A percentile compares a stretch with the other conserved stretches of the same genome.
Conservation (phyloP, 108 stramenopile genomes). For the Pseudonitzschia multiseries region DNA sequence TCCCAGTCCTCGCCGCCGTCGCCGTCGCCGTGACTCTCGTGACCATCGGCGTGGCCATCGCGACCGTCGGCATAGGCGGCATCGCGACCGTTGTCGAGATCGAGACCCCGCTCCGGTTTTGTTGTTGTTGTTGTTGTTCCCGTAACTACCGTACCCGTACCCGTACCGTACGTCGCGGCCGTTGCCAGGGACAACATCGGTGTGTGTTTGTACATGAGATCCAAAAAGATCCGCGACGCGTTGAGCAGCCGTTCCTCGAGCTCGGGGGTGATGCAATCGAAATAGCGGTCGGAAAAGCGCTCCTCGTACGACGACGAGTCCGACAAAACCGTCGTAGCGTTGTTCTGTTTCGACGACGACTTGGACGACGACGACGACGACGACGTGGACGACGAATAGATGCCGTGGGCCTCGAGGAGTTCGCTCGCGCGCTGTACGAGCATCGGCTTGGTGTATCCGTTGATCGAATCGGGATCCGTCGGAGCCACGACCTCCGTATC, state of each 20-base stretch:
- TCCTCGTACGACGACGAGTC: background rate
- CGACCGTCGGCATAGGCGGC: too few relatives aligned
- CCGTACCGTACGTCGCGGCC: background rate
- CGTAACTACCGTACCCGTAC: too few relatives aligned
- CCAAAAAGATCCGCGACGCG: conserved; percentile 3
- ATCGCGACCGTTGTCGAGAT: too few relatives aligned
- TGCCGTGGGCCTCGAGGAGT: background rate
- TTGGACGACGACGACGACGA: too few relatives aligned
- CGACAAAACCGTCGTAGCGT: too few relatives aligned
- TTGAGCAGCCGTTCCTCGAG: conserved; percentile 4
- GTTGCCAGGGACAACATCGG: conserved; percentile 7
- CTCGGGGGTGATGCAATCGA: conserved; percentile 5
- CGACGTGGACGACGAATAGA: background rate
- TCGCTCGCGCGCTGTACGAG: background rate
- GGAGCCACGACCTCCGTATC: background rate
- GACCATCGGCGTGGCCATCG: too few relatives aligned
- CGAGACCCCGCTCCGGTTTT: too few relatives aligned
- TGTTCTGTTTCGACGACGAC: too few relatives aligned
- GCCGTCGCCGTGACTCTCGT: background rate
- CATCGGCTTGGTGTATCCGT: background rate
- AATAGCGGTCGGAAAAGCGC: background rate
- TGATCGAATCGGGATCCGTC: background rate
- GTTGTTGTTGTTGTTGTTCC: too few relatives aligned
- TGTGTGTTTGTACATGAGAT: conserved; percentile 15
- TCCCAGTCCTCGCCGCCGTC: background rate